Evolutionary conservation across 108 stramenopile species (phyloP), one percentile per base, ranked within the genome.

Genomic region (Mediolabrus comicus): DNA sequence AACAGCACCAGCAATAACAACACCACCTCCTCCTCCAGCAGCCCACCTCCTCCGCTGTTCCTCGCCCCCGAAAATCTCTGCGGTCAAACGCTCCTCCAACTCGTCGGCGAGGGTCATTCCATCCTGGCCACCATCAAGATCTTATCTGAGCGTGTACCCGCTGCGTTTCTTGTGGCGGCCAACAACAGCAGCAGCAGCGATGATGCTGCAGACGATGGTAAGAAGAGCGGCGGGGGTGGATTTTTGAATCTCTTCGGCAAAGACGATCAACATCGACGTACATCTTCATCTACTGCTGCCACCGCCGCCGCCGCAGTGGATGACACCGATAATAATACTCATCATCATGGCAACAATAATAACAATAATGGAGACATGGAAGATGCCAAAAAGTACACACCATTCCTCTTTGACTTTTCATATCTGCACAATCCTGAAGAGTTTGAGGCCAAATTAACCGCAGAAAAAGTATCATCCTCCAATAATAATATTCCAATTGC

Each of bases 361-460:
- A 34, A 10, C n/a, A 43, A 51, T 3, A 36, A 59, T 0, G 58
- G 52, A 9, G 79, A 69, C 25, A 53, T 51, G 24, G 79, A 70
- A 59, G 82, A 75, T 54, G 68, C 59, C 24, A 72, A 64, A 24
- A 80, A 70, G 36, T 80, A 72, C 52, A 57, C 34, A 12, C 71
- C 56, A 19, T 74, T 90, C 24, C 26, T 87, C 25, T 90, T 90
- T 52, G 84, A 87, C 33, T 83, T 84, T 39, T 35, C 53, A 16
- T 90, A 90, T 49, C 67, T 87, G 10, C 76, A 74, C 16, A 67
- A 79, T 26, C 82, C 84, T 2, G 85, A 87, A n/a, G 78, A 80
- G 31, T 83, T 34, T 55, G 87, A 90, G 59, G 75, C 68, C 24
- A 57, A 52, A 12, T 59, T 84, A 30, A 33, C 71, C 53, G 2